A percentile compares a stretch with the other conserved stretches of the same genome.
Evolutionary conservation across 2,329 filamentous ascomycete species (phyloP).

Genomic region (Scedosporium boydii): DNA sequence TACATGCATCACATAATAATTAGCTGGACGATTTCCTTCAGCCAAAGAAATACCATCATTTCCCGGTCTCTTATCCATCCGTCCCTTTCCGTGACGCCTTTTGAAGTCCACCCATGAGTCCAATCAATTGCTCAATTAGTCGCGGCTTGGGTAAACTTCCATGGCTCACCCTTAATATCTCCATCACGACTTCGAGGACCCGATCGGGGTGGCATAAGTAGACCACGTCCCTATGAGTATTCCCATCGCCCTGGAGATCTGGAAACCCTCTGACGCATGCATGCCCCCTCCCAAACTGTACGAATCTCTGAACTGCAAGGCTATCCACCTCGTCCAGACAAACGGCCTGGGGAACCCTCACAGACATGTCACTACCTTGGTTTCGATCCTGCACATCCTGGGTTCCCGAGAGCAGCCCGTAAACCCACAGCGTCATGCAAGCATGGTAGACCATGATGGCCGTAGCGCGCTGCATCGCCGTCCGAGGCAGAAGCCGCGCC

Average conservation of each 20-base stretch:
- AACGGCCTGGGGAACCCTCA: constrained; percentile 17
- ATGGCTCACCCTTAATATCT: constrained; percentile 5
- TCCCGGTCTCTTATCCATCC: neutral
- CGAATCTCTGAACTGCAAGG: constrained; percentile 21
- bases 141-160: constrained; percentile 3
- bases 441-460: constrained; percentile 62
- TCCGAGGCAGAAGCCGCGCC: constrained; percentile 42
- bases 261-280: constrained; percentile 11
- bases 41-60: too few relatives aligned
- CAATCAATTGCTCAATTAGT: constrained; percentile 9
- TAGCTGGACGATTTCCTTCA: too few relatives aligned
- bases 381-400: constrained; percentile 27
- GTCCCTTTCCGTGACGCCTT: constrained; percentile 1
- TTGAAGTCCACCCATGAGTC: constrained; percentile 8
- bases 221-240: neutral
- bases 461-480: constrained; percentile 53
- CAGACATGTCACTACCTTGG: constrained; percentile 28
- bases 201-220: constrained; percentile 18
- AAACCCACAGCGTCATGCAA: constrained; percentile 58
- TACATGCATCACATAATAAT: too few relatives aligned
- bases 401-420: constrained; percentile 37
- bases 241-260: constrained; percentile 16
- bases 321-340: constrained; percentile 26
- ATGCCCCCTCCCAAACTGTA: constrained; percentile 15
- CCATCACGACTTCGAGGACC: constrained; percentile 16